These are phyloP conservation scores for Hypomontagnella monticulosa DNA, from an alignment of 495 filamentous ascomycete genomes.

Conservation along the genomic window DNA sequence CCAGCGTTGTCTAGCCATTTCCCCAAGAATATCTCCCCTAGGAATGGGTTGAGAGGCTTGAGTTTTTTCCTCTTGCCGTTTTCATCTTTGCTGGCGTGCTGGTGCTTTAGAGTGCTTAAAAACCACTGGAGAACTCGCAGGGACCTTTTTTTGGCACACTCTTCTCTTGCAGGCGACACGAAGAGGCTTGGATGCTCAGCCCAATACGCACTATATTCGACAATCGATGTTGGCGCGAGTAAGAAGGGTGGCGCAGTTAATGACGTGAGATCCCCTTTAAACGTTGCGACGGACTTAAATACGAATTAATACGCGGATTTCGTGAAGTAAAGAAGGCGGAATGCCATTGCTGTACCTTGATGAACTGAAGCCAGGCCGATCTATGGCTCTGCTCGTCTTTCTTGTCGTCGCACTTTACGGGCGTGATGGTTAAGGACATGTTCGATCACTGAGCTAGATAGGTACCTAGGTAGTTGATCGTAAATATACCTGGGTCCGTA, in stretches of 20 bases:
- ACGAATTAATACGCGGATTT: conserved; percentile 11
- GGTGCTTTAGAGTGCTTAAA: conserved; percentile 81
- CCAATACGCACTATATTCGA: conserved; percentile 89
- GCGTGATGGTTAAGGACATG: conserved; percentile 31
- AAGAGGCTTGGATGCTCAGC: conserved; percentile 83
- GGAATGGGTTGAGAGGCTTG: conserved; percentile 82
- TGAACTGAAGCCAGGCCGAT: conserved; percentile 47
- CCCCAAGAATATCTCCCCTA: conserved; percentile 90
- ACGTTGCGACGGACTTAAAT: conserved; percentile 78
- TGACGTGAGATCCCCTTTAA: conserved; percentile 84
- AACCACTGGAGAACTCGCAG: conserved; percentile 88
- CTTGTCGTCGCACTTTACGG: conserved; percentile 37
- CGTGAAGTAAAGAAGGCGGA: not conserved
- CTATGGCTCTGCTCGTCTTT: conserved; percentile 37
- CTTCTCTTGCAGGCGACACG: conserved; percentile 75
- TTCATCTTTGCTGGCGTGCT: conserved; percentile 84
- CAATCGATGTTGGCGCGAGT: conserved; percentile 78
- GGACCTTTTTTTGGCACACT: conserved; percentile 76
- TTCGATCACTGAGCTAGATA: not conserved
- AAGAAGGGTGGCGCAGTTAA: conserved; percentile 89
- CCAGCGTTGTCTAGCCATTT: conserved; percentile 81
- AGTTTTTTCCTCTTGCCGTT: conserved; percentile 84
- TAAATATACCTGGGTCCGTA: not conserved
- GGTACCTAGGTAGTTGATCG: not conserved
- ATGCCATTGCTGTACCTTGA: conserved; percentile 41